Conservation (phyloP, 2,329 filamentous ascomycete genomes). For the Corniculantispora saksenae region DNA sequence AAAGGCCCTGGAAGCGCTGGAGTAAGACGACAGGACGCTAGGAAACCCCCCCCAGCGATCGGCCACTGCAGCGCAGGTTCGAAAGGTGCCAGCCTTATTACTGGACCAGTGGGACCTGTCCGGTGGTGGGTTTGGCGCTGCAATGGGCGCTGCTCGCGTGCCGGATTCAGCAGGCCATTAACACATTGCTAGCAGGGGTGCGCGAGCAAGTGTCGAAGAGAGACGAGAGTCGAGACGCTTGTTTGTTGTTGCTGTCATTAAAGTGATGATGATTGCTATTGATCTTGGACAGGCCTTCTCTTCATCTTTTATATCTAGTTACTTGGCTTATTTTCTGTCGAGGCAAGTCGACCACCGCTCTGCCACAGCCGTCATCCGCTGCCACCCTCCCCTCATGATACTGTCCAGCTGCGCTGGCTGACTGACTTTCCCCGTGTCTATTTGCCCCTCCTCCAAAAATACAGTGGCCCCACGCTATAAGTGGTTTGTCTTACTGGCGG, state of each 20-base stretch:
- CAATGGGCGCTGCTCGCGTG: constrained; percentile 18
- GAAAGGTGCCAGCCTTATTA: background rate
- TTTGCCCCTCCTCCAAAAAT: too few relatives aligned
- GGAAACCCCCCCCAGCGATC: background rate
- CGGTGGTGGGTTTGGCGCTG: too few relatives aligned
- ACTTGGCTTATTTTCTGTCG: too few relatives aligned
- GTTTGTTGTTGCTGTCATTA: too few relatives aligned
- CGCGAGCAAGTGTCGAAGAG: too few relatives aligned
- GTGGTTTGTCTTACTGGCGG: too few relatives aligned
- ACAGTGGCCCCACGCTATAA: too few relatives aligned
- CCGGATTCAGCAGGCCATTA: constrained; percentile 14
- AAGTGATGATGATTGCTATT: too few relatives aligned
- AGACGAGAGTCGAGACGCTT: background rate
- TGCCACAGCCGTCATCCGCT: too few relatives aligned
- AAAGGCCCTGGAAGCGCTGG: background rate
- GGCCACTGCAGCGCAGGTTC: constrained; percentile 9
- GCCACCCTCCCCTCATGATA: background rate
- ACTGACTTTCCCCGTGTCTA: constrained; percentile 9
- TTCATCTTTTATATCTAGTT: too few relatives aligned
- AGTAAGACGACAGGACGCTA: background rate
- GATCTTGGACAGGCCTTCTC: too few relatives aligned
- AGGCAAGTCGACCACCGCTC: background rate
- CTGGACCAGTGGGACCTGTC: background rate
- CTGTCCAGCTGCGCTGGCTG: constrained; percentile 7
- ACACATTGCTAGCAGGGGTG: too few relatives aligned